phyloP scores from a whole-genome alignment of 306 rosid genomes.

The Fagus crenata region DNA sequence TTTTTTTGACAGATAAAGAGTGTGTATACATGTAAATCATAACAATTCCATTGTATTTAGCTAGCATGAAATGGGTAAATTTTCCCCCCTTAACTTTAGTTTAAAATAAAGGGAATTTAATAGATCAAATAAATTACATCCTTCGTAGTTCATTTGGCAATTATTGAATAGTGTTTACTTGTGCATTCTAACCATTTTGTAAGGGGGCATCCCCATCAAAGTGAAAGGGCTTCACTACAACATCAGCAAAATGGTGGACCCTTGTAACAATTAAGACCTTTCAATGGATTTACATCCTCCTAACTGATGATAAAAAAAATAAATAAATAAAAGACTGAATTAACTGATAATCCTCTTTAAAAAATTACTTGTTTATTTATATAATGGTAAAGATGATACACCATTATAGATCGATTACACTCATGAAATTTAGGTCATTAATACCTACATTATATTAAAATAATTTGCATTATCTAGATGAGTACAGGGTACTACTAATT shows the following conservation, averaged over 20 bases:
- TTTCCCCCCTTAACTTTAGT: not conserved
- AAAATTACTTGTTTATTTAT: not conserved
- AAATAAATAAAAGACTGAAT: not conserved
- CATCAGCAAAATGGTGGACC: not conserved
- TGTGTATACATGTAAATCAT: not conserved
- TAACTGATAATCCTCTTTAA: not conserved
- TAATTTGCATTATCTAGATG: no score
- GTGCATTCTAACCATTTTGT: not conserved
- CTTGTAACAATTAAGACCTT: not conserved
- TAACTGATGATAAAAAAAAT: not conserved
- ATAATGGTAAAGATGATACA: not conserved
- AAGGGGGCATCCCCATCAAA: not conserved
- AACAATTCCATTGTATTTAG: not conserved
- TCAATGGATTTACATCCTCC: not conserved
- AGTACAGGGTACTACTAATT: not conserved
- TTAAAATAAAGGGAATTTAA: not conserved
- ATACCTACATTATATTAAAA: no score
- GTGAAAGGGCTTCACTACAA: not conserved
- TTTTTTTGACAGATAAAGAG: no score
- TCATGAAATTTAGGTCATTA: not conserved
- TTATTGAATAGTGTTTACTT: not conserved
- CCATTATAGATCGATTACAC: not conserved
- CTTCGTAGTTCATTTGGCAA: not conserved
- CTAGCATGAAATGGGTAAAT: no score
- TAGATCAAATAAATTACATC: not conserved